phyloP scores from a whole-genome alignment of 257 asterid species.

The Fraxinus cuspidata region DNA sequence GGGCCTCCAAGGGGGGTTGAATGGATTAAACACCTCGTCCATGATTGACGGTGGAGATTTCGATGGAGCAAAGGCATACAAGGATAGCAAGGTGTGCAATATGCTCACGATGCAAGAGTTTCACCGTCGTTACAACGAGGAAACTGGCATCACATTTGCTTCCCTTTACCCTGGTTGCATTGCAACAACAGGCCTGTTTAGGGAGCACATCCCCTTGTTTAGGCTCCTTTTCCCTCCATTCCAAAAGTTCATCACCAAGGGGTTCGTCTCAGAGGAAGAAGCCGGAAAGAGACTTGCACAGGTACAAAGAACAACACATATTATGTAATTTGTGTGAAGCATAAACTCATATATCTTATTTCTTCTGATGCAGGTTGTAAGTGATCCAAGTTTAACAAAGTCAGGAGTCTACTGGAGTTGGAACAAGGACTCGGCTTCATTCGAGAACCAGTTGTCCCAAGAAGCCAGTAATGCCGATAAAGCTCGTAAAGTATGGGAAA shows the following conservation, averaged over 20 bases:
- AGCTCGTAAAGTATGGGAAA: conserved; percentile 87
- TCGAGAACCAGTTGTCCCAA: conserved; percentile 79
- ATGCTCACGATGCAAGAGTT: conserved; percentile 97
- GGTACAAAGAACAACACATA: conserved; percentile 29
- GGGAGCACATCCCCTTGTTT: conserved; percentile 88
- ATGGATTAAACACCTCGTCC: conserved; percentile 68
- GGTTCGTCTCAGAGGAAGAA: conserved; percentile 87
- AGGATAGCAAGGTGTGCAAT: conserved; percentile 97
- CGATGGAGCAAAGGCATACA: conserved; percentile 96
- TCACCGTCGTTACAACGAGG: conserved; percentile 86
- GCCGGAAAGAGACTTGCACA: conserved; percentile 93
- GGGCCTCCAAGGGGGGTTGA: conserved; percentile 79
- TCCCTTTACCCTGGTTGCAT: conserved; percentile 97
- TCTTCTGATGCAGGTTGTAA: conserved; percentile 59
- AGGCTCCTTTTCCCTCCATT: conserved; percentile 87
- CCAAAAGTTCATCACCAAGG: conserved; percentile 92
- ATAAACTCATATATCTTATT: background rate
- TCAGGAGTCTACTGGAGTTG: conserved; percentile 99
- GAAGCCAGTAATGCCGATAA: conserved; percentile 85
- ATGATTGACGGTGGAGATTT: conserved; percentile 91
- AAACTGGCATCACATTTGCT: conserved; percentile 80
- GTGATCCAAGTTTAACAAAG: conserved; percentile 90
- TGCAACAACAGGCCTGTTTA: conserved; percentile 87
- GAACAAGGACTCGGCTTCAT: conserved; percentile 89
- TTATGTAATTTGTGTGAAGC: background rate